phyloP scores from a whole-genome alignment of 169 alveolate genomes.

The Plasmodium vivax region DNA sequence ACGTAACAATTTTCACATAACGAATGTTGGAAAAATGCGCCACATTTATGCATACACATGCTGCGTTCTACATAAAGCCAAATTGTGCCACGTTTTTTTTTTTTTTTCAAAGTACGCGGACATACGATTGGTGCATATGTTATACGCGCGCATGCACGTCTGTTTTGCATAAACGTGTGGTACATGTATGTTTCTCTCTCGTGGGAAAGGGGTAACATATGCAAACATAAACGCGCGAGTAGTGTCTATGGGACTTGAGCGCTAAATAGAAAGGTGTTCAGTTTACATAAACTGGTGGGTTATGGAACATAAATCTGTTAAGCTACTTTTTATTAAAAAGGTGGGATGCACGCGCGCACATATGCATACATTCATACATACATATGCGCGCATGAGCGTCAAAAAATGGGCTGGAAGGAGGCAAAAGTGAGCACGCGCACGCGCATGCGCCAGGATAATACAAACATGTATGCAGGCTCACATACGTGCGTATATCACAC shows the following conservation, averaged over 20 bases:
- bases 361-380: conserved; percentile 5
- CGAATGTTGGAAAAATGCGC: background rate
- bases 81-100: background rate
- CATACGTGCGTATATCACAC: background rate
- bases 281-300: background rate
- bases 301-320: background rate
- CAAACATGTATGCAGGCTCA: background rate
- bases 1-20: conserved; percentile 1
- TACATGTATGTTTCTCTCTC: background rate
- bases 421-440: background rate
- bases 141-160: background rate
- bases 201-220: background rate
- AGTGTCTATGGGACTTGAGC: background rate
- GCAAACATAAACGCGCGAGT: background rate
- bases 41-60: conserved; percentile 1
- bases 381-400: background rate
- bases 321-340: background rate
- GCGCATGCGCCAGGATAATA: background rate
- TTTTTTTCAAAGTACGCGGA: background rate
- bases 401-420: background rate
- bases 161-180: background rate
- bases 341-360: background rate
- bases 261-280: background rate
- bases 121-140: background rate
- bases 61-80: conserved; percentile 24